Evolutionary conservation across 2,329 filamentous ascomycete genomes (phyloP).

Genomic region (Alternaria metachromatica): DNA sequence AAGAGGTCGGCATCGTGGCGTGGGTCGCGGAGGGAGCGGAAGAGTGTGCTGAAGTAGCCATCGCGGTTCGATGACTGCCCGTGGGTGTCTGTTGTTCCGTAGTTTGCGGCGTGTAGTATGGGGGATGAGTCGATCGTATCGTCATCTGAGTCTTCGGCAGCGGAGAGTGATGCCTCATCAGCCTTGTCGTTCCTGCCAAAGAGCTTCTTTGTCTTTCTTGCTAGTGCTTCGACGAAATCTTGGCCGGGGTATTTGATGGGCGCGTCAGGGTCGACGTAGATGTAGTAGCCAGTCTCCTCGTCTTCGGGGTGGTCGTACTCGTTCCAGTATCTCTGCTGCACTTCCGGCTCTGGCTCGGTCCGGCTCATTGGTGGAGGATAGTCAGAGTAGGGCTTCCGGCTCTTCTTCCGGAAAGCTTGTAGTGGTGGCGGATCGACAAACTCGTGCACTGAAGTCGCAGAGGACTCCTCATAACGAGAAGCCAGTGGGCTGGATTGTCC

Average conservation of each 20-base stretch:
- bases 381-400: slow-evolving; percentile 40
- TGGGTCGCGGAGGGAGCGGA: slow-evolving; percentile 34
- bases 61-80: slow-evolving; percentile 10
- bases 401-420: slow-evolving; percentile 54
- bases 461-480: slow-evolving; percentile 41
- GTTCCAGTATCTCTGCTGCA: slow-evolving; percentile 71
- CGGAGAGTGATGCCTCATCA: slow-evolving; percentile 33
- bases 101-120: slow-evolving; percentile 52
- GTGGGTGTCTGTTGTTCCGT: slow-evolving; percentile 47
- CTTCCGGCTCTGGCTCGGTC: slow-evolving; percentile 25
- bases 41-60: slow-evolving; percentile 43
- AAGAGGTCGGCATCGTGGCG: slow-evolving; percentile 54
- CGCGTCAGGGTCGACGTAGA: slow-evolving; percentile 76
- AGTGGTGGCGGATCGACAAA: slow-evolving; percentile 49
- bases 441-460: slow-evolving; percentile 43
- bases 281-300: slow-evolving; percentile 68
- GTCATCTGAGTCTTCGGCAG: slow-evolving; percentile 56
- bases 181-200: slow-evolving; percentile 30
- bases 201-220: slow-evolving; percentile 30
- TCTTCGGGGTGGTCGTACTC: slow-evolving; percentile 82
- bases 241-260: slow-evolving; percentile 68
- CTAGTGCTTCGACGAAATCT: slow-evolving; percentile 60
- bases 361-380: slow-evolving; percentile 28
- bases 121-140: slow-evolving; percentile 54
- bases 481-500: slow-evolving; percentile 42